Evolutionary conservation across 768 basidiomycete species (phyloP).

Genomic region (Trametes cubensis): DNA sequence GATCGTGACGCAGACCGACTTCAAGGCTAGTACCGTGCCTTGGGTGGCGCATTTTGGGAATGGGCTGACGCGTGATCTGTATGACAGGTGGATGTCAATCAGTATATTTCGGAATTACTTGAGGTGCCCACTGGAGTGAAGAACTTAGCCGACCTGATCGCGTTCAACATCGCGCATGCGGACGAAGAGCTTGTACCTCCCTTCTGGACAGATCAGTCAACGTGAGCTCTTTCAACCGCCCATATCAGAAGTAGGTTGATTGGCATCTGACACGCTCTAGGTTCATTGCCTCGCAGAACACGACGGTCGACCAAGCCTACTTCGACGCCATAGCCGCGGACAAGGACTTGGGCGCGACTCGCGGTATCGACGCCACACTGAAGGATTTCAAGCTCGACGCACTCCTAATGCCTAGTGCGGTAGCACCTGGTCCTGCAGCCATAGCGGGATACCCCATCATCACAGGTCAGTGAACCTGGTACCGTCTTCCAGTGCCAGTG

Average conservation of each 20-base stretch:
- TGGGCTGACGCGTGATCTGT: conserved; percentile 12
- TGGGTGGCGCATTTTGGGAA: conserved; percentile 30
- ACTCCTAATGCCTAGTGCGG: conserved; percentile 29
- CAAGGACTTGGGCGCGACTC: conserved; percentile 36
- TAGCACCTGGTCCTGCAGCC: conserved; percentile 43
- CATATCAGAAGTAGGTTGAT: not conserved
- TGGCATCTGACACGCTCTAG: conserved; percentile 28
- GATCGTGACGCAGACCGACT: conserved; percentile 55
- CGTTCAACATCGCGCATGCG: conserved; percentile 57
- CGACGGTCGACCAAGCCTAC: conserved; percentile 34
- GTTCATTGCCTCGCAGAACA: conserved; percentile 34
- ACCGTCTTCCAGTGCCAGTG: not conserved
- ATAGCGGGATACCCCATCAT: conserved; percentile 70
- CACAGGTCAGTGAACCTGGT: conserved; percentile 47
- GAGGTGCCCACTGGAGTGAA: conserved; percentile 59
- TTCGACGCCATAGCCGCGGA: conserved; percentile 36
- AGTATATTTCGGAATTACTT: conserved; percentile 49
- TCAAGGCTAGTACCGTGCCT: conserved; percentile 48
- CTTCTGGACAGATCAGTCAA: conserved; percentile 41
- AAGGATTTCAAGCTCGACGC: conserved; percentile 38
- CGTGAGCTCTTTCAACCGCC: conserved; percentile 23
- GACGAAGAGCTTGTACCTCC: conserved; percentile 46
- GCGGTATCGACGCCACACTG: conserved; percentile 40
- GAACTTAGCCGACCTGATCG: conserved; percentile 56
- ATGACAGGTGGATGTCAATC: conserved; percentile 54